Evolutionary conservation across 2,329 filamentous ascomycete genomes (phyloP).

Genomic region (Hysterium pulicare): DNA sequence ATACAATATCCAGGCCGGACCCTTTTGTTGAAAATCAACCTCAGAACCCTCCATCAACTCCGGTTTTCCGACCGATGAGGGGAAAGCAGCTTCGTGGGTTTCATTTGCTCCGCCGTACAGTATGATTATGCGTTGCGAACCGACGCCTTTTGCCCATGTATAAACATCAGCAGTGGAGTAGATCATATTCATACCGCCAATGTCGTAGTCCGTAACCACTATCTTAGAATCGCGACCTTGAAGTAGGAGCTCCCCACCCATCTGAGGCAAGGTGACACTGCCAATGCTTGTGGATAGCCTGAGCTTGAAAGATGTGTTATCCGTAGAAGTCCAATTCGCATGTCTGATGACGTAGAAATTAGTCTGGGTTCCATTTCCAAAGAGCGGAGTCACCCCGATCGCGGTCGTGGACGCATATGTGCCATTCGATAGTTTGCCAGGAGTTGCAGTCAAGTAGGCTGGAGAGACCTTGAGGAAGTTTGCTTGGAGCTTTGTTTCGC

Average conservation of each 20-base stretch:
- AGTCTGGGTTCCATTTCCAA: constrained; percentile 57
- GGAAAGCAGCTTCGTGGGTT: constrained; percentile 59
- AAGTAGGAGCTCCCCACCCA: constrained; percentile 54
- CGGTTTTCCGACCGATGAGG: constrained; percentile 37
- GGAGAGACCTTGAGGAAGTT: constrained; percentile 73
- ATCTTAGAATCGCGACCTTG: constrained; percentile 65
- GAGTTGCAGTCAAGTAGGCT: constrained; percentile 57
- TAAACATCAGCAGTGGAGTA: constrained; percentile 70
- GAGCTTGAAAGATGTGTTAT: constrained; percentile 60
- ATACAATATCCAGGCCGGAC: constrained; percentile 46
- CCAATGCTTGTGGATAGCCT: constrained; percentile 57
- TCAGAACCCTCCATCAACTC: constrained; percentile 49
- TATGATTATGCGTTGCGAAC: constrained; percentile 46
- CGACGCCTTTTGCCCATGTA: constrained; percentile 43
- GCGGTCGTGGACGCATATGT: constrained; percentile 41
- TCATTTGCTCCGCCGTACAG: constrained; percentile 63
- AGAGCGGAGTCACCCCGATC: constrained; percentile 60
- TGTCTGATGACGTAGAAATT: constrained; percentile 61
- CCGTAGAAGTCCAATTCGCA: constrained; percentile 63
- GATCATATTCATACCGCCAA: constrained; percentile 57
- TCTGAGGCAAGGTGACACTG: constrained; percentile 56
- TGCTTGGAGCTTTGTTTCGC: constrained; percentile 71
- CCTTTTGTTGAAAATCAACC: constrained; percentile 46
- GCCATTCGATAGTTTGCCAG: constrained; percentile 28
- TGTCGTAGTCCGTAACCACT: constrained; percentile 63